A percentile compares a stretch with the other conserved stretches of the same genome.
Evolutionary conservation across 2,329 filamentous ascomycete genomes (phyloP).

Genomic region (Aspergillus awamori): DNA sequence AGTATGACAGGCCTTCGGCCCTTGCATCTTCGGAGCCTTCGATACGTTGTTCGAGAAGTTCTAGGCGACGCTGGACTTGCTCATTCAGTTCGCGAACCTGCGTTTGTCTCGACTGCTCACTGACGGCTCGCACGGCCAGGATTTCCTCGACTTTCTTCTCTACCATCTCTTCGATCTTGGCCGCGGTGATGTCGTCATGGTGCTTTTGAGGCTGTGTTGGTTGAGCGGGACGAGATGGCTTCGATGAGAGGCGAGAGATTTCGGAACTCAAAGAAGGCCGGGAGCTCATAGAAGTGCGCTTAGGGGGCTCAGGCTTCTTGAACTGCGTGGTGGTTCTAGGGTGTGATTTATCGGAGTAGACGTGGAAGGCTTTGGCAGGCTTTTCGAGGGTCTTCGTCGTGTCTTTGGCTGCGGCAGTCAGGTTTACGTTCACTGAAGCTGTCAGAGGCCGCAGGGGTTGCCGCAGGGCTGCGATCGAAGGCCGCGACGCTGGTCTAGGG

Average conservation of each 20-base stretch:
- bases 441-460: conserved; percentile 80
- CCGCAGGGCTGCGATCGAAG: conserved; percentile 54
- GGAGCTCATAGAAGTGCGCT: conserved; percentile 47
- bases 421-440: conserved; percentile 73
- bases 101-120: conserved; percentile 54
- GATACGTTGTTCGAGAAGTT: conserved; percentile 83
- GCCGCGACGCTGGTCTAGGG: conserved; percentile 56
- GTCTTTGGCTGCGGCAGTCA: conserved; percentile 57
- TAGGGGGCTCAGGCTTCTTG: conserved; percentile 46
- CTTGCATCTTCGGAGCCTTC: conserved; percentile 74
- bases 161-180: conserved; percentile 86
- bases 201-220: conserved; percentile 31
- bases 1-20: conserved; percentile 78
- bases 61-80: conserved; percentile 76
- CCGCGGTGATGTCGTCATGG: conserved; percentile 63
- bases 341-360: conserved; percentile 72
- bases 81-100: conserved; percentile 65
- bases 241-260: conserved; percentile 50
- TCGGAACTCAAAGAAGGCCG: conserved; percentile 40
- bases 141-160: conserved; percentile 91
- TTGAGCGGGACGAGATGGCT: conserved; percentile 46
- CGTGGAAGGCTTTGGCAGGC: conserved; percentile 80
- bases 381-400: conserved; percentile 63
- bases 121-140: conserved; percentile 71
- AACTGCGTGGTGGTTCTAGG: conserved; percentile 48